Evolutionary conservation across 2,329 filamentous ascomycete species (phyloP), one percentile per base, ranked within the genome.

Genomic region (Moelleriella libera): DNA sequence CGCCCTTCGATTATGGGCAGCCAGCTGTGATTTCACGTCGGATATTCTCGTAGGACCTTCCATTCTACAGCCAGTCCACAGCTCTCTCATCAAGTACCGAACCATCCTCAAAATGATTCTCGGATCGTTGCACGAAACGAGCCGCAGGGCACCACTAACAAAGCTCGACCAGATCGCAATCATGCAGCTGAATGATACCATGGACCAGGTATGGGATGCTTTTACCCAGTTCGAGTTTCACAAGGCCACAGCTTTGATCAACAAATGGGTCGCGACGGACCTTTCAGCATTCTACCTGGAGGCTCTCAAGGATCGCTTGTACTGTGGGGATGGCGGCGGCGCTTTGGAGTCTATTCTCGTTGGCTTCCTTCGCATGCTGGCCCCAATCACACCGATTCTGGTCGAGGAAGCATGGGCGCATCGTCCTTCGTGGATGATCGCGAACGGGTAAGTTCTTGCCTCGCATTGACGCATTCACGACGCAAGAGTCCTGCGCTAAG

Each of bases 241-340:
- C 72, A 85, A 80, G 63, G 89, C 76, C 10, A 70, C 88, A 5
- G 78, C 72, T 50, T 66, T 75, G 4, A 72, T 97, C 53, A 94
- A 89, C 63, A 77, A 78, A 52, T 96, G 89, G 82, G 74, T 94
- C 50, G 80, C 81, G 48, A 80, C 74, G 29, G 86, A 96, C 54
- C 74, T 98, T 29, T 96, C 88, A 0, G 83, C 90, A 0, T 94
- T 96, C 63, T 98, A 97, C 63, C 79, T 98, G 49, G 92, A 98
- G 64, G 81, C 85, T 0, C 73, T 89, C 56, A 98, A 98, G 64
- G 92, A 98, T 58, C 75, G 87, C 3, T 71, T 97, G 1, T 98
- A 98, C 68, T 92, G 89, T 43, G 86, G 85, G 31, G 77, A 82
- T 50, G 76, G 77, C 11, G 72, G 76, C 11, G 83, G 84, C 44